Evolutionary conservation across 352 stramenopile species (phyloP).

Genomic region (Pythium aquatile): DNA sequence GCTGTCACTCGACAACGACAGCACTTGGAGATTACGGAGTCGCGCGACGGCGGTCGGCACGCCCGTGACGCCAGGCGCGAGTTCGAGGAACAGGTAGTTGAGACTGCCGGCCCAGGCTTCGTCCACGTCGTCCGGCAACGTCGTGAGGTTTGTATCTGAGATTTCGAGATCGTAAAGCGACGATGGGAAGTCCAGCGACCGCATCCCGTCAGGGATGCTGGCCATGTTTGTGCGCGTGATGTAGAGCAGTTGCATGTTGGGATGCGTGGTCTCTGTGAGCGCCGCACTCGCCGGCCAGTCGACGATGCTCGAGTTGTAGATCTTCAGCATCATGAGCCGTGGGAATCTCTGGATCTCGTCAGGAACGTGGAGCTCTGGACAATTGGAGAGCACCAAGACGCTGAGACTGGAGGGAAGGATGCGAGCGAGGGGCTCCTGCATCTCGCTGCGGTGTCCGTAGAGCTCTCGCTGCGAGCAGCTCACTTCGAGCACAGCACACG

Average conservation of each 20-base stretch:
- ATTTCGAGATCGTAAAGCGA: slow-evolving; percentile 10
- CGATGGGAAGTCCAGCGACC: slow-evolving; percentile 2
- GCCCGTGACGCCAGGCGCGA: slow-evolving; percentile 1
- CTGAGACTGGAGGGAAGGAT: background rate
- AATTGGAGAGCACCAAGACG: slow-evolving; percentile 14
- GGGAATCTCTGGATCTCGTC: background rate
- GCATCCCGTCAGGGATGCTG: background rate
- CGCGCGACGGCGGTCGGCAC: background rate
- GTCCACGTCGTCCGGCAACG: background rate
- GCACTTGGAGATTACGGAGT: background rate
- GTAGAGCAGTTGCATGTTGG: background rate
- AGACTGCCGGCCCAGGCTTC: background rate
- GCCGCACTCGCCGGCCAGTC: background rate
- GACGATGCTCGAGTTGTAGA: slow-evolving; percentile 22
- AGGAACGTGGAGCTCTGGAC: slow-evolving; percentile 7
- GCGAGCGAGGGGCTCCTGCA: background rate
- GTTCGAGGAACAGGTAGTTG: slow-evolving; percentile 2
- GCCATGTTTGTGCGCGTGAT: slow-evolving; percentile 8
- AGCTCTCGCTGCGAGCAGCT: slow-evolving; percentile 22
- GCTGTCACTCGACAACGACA: background rate
- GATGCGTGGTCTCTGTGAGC: slow-evolving; percentile 1
- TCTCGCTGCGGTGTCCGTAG: background rate
- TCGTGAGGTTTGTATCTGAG: slow-evolving; percentile 3
- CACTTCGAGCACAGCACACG: slow-evolving; percentile 22
- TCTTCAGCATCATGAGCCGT: slow-evolving; percentile 12